These are phyloP conservation scores for Penicillium capsulatum DNA, from an alignment of 2,329 filamentous ascomycete species.

Conservation along the genomic window DNA sequence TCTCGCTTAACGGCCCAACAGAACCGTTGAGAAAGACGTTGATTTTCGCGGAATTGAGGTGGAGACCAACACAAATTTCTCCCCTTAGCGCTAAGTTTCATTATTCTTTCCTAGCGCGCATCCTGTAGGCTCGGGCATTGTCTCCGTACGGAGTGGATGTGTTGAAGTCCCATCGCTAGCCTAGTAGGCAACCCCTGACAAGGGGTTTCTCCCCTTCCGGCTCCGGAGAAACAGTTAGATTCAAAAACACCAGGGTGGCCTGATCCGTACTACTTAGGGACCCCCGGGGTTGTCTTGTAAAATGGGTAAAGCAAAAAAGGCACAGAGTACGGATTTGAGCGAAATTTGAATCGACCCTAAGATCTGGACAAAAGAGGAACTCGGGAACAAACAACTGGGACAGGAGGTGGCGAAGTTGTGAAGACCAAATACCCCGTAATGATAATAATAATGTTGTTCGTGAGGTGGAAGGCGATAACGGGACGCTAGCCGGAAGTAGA, in stretches of 20 bases:
- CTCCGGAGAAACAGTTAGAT: neutral
- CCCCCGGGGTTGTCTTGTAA: too few species aligned
- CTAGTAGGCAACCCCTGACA: constrained; percentile 5
- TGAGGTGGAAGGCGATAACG: constrained; percentile 10
- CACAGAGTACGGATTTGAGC: too few species aligned
- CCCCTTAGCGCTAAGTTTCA: constrained; percentile 6
- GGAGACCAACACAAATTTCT: constrained; percentile 11
- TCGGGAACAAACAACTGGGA: neutral
- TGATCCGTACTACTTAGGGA: too few species aligned
- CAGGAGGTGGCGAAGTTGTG: constrained; percentile 6
- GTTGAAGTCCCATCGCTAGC: constrained; percentile 16
- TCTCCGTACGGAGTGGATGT: constrained; percentile 1
- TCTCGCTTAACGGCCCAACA: constrained; percentile 14
- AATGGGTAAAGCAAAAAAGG: too few species aligned
- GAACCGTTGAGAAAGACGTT: constrained; percentile 14
- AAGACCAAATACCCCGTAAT: constrained; percentile 6
- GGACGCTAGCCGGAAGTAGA: constrained; percentile 11
- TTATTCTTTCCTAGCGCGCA: constrained; percentile 3
- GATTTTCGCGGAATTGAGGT: constrained; percentile 12
- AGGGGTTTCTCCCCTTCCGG: neutral
- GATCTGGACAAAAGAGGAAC: too few species aligned
- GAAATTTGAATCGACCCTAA: too few species aligned
- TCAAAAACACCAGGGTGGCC: neutral
- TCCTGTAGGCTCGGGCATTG: constrained; percentile 6
- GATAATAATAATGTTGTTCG: too few species aligned